Conservation (phyloP, 495 filamentous ascomycete species). For the Aspergillus mulundensis region DNA sequence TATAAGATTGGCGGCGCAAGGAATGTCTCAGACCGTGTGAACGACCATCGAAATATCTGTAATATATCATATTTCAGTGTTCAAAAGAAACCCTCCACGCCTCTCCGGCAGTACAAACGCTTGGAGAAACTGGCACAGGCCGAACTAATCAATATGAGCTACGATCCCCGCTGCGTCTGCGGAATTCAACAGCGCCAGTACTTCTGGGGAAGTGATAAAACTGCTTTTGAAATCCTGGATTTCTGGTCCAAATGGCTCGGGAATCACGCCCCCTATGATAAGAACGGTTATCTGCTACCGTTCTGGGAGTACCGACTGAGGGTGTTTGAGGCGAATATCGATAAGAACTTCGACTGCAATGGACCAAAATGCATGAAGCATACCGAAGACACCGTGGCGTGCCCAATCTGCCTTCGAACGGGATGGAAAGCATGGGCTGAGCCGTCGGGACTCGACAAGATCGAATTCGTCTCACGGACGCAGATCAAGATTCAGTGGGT, state of each 20-base stretch:
- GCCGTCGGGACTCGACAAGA: constrained; percentile 1
- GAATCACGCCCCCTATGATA: constrained; percentile 8
- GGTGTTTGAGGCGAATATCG: background rate
- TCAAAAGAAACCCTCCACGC: background rate
- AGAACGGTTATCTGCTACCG: constrained; percentile 2
- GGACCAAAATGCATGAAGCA: constrained; percentile 6
- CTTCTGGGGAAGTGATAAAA: constrained; percentile 7
- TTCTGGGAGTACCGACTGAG: constrained; percentile 13
- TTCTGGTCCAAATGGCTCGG: constrained; percentile 15
- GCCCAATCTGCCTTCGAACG: constrained; percentile 5
- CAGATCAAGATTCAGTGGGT: constrained; percentile 7
- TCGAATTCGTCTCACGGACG: constrained; percentile 11
- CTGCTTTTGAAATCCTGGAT: constrained; percentile 7
- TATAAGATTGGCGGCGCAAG: constrained; percentile 34
- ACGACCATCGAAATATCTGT: constrained; percentile 11
- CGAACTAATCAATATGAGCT: constrained; percentile 13
- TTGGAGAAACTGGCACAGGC: constrained; percentile 12
- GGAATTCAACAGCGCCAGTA: constrained; percentile 9
- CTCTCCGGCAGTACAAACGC: constrained; percentile 8
- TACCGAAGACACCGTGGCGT: background rate
- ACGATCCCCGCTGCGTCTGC: constrained; percentile 11
- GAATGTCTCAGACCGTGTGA: constrained; percentile 13
- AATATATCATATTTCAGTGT: constrained; percentile 2
- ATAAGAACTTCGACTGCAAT: constrained; percentile 3
- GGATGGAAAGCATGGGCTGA: constrained; percentile 14